These are phyloP conservation scores for Draba incana DNA, from an alignment of 345 rosid species.

Conservation along the genomic window DNA sequence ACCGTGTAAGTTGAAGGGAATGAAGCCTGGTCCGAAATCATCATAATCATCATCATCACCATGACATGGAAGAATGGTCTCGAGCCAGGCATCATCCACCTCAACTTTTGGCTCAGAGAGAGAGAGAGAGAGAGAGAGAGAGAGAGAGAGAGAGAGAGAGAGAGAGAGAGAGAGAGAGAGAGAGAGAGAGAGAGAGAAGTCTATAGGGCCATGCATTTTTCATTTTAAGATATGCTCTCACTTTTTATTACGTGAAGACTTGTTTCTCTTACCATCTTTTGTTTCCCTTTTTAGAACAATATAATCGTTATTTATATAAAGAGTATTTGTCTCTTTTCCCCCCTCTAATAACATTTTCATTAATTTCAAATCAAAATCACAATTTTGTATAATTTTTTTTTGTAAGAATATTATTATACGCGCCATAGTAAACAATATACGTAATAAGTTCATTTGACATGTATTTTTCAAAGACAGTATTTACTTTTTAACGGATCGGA, in stretches of 20 bases:
- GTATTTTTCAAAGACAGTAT: too few relatives aligned
- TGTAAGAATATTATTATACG: too few relatives aligned
- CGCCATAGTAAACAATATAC: too few relatives aligned
- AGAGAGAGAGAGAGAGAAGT: neutral
- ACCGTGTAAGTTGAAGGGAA: conserved; percentile 69
- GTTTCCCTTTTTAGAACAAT: neutral
- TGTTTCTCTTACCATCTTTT: neutral
- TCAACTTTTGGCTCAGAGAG: conserved; percentile 50
- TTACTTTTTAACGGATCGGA: too few relatives aligned
- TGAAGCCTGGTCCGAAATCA: conserved; percentile 98
- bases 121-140: conserved; percentile 8
- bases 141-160: too few relatives aligned
- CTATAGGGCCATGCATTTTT: conserved; percentile 46
- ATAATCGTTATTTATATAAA: neutral
- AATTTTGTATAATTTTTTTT: too few relatives aligned
- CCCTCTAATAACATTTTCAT: too few relatives aligned
- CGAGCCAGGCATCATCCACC: conserved; percentile 91
- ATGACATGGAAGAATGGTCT: conserved; percentile 51
- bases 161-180: too few relatives aligned
- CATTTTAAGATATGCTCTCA: conserved; percentile 27
- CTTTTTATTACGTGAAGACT: conserved; percentile 20
- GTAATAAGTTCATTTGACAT: too few relatives aligned
- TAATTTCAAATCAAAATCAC: too few relatives aligned
- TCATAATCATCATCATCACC: conserved; percentile 13
- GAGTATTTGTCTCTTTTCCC: neutral